These are phyloP conservation scores for Leccinum subrobustum DNA, from an alignment of 1,284 basidiomycete species.

Conservation along the genomic window DNA sequence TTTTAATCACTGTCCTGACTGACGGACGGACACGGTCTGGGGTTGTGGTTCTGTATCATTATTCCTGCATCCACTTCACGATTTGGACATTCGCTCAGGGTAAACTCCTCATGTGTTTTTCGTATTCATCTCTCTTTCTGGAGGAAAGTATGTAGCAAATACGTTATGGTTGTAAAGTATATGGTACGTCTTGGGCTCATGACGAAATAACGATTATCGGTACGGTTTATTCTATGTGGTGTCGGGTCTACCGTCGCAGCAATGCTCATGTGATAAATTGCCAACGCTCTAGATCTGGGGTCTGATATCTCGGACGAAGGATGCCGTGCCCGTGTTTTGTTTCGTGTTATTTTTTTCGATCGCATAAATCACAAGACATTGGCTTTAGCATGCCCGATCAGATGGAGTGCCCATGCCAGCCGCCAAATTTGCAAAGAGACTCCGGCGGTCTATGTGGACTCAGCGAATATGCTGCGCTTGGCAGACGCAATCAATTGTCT, in stretches of 20 bases:
- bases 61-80: not conserved
- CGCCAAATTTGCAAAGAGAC: constrained; percentile 4
- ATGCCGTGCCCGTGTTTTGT: not conserved
- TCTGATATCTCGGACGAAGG: not conserved
- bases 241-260: not conserved
- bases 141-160: constrained; percentile 32
- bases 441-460: constrained; percentile 11
- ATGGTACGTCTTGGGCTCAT: not conserved
- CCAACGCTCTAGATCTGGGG: not conserved
- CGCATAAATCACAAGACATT: not conserved
- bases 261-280: not conserved
- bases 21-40: not conserved
- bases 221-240: not conserved
- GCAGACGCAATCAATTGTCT: constrained; percentile 9
- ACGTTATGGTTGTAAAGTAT: constrained; percentile 39
- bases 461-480: constrained; percentile 14
- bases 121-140: constrained; percentile 11
- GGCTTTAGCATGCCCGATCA: constrained; percentile 16
- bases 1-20: not conserved
- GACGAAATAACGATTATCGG: not conserved
- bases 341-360: not conserved
- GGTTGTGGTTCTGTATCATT: not conserved
- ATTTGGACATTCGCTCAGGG: constrained; percentile 20
- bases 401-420: constrained; percentile 1
- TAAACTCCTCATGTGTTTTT: constrained; percentile 20